Evolutionary conservation across 2,329 filamentous ascomycete species (phyloP), one percentile per base, ranked within the genome.

Genomic region (Talaromyces atroroseus): DNA sequence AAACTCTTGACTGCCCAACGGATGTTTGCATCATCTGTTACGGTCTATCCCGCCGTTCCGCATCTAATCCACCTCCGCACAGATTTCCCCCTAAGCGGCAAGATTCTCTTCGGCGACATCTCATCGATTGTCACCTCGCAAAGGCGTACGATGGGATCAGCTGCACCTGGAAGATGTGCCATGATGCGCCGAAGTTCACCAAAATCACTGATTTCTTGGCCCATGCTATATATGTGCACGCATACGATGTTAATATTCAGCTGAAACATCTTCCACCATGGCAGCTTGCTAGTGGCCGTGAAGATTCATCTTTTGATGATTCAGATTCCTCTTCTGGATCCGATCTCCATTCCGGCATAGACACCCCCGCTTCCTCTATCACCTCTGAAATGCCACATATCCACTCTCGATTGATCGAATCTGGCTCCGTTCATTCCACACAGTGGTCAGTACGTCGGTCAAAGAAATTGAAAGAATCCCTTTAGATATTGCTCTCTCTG

Each of bases 1-100:
- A 64, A 45, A 50, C 36, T 47, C 26, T 59, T 16, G 21, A 60
- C 47, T 66, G 59, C 49, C 59, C 57, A 58, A 66, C 56, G 10
- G 57, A 67, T 63, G 24, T 64, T 54, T 66, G 57, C 52, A 67
- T 67, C 54, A 63, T 67, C 46, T 67, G 60, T 59, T 66, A 21
- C 55, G 59, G 63, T 61, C 18, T 59, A 60, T 67, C 63, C n/a
- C 54, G 52, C 38, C 57, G 29, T 47, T 66, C 59, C 49, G 24
- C 56, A 44, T 66, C 62, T 32, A 66, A 63, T 47, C 60, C 60
- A 55, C 58, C 62, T 65, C 63, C 58, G 34, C 58, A 62, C 58
- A 64, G 58, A 63, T 66, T 29, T 29, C 26, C 26, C 11, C 26
- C 58, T 24, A 61, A 61, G 48, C 59, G 61, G 40, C 46, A 48